Evolutionary conservation across 106 monocot species (phyloP).

Genomic region (Gastrodia elata): DNA sequence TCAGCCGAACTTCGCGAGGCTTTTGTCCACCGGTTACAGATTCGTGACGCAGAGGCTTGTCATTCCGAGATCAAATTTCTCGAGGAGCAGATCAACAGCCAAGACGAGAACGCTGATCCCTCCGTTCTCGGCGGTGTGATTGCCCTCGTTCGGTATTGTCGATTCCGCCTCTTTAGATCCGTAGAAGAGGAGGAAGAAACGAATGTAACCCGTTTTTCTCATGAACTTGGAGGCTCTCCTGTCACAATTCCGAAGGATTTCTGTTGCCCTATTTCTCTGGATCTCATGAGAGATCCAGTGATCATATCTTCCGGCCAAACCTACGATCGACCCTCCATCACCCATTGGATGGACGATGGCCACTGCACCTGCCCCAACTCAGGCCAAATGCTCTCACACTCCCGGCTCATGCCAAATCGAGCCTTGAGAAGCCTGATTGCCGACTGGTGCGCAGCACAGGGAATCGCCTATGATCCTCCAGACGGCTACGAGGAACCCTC

Average conservation of each 20-base stretch:
- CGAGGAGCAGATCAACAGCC: conserved; percentile 58
- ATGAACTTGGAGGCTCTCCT: background rate
- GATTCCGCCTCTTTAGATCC: conserved; percentile 62
- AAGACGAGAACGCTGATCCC: conserved; percentile 55
- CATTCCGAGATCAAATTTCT: conserved; percentile 66
- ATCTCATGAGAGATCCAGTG: conserved; percentile 61
- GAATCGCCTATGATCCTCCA: conserved; percentile 20
- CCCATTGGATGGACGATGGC: conserved; percentile 56
- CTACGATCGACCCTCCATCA: conserved; percentile 48
- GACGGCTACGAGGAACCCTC: conserved; percentile 1
- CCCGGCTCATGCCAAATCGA: conserved; percentile 29
- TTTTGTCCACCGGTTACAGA: conserved; percentile 33
- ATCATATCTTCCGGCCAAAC: conserved; percentile 56
- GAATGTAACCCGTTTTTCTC: background rate
- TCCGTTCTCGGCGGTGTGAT: conserved; percentile 43
- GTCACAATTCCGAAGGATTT: conserved; percentile 43
- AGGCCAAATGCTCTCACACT: conserved; percentile 34
- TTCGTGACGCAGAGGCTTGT: conserved; percentile 28
- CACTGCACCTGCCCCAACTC: conserved; percentile 54
- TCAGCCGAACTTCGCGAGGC: conserved; percentile 21
- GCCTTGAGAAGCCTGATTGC: conserved; percentile 42
- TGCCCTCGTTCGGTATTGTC: conserved; percentile 57
- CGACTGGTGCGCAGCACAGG: conserved; percentile 34
- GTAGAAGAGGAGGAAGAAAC: background rate
- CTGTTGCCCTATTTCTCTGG: conserved; percentile 59